Percentiles rank a stretch among this genome's conserved stretches.
Evolutionary conservation across 345 rosid genomes (phyloP).

Genomic region (Psidium guajava): DNA sequence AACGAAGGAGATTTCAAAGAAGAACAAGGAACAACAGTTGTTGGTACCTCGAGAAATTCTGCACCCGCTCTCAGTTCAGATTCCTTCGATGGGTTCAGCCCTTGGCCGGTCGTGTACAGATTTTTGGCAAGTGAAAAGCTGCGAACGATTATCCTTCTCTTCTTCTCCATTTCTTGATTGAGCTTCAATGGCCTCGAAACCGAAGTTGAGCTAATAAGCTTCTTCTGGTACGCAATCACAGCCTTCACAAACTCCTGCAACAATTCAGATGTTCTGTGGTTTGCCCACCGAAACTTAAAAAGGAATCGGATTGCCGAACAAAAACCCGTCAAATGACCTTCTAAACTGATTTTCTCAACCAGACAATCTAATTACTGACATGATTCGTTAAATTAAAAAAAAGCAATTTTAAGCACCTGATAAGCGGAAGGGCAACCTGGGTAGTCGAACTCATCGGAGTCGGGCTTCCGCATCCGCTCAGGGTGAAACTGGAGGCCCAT

Average conservation of each 20-base stretch:
- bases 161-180: conserved; percentile 53
- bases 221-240: conserved; percentile 73
- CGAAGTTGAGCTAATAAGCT: conserved; percentile 30
- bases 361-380: neutral
- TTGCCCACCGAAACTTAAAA: neutral
- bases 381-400: neutral
- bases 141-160: conserved; percentile 35
- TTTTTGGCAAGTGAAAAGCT: conserved; percentile 74
- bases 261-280: neutral
- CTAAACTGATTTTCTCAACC: neutral
- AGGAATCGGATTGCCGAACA: neutral
- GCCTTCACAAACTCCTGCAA: conserved; percentile 83
- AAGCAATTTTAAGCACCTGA: conserved; percentile 29
- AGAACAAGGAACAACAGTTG: no score
- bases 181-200: conserved; percentile 34
- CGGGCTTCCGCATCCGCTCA: conserved; percentile 58
- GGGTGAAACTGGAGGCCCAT: conserved; percentile 94
- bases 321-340: neutral
- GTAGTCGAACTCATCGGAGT: conserved; percentile 51
- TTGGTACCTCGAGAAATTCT: conserved; percentile 61
- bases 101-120: conserved; percentile 33
- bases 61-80: conserved; percentile 61
- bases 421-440: conserved; percentile 78
- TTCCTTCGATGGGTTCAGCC: conserved; percentile 29
- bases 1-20: neutral